A percentile compares a stretch with the other conserved stretches of the same genome.
These are phyloP conservation scores for Verticillium klebahnii DNA, from an alignment of 2,329 filamentous ascomycete species.

Conservation along the genomic window DNA sequence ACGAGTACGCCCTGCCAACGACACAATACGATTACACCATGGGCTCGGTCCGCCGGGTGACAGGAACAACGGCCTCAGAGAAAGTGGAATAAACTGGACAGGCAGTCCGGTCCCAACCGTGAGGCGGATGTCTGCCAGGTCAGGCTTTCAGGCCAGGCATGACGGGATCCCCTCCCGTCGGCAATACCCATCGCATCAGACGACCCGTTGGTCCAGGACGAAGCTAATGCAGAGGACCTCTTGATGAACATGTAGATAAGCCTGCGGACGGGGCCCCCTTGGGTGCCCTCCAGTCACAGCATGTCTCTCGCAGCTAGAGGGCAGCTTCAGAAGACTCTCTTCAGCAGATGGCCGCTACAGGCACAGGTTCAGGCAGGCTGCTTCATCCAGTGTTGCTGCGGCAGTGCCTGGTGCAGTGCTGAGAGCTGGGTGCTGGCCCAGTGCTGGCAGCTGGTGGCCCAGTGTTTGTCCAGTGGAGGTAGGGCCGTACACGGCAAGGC, in stretches of 20 bases:
- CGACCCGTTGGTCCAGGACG: not conserved
- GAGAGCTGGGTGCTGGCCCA: too few relatives aligned
- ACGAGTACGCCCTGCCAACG: conserved; percentile 1
- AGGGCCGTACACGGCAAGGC: not conserved
- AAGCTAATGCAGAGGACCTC: not conserved
- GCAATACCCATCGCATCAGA: not conserved
- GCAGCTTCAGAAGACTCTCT: too few relatives aligned
- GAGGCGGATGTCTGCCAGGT: too few relatives aligned
- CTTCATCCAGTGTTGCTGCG: too few relatives aligned
- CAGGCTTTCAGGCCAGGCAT: not conserved
- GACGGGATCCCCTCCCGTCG: not conserved
- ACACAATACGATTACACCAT: not conserved
- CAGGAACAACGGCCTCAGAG: not conserved
- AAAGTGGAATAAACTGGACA: not conserved
- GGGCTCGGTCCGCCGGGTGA: not conserved
- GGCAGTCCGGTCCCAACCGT: too few relatives aligned
- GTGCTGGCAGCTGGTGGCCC: too few relatives aligned
- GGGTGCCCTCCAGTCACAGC: too few relatives aligned
- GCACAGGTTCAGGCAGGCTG: too few relatives aligned
- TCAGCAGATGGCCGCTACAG: too few relatives aligned
- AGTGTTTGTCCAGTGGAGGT: not conserved
- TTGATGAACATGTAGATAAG: not conserved
- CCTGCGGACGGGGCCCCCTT: too few relatives aligned
- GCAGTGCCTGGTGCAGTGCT: too few relatives aligned
- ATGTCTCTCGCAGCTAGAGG: too few relatives aligned